Base-by-base conservation (phyloP, 805 yeast species). In the Ascoidea rubescens region DNA sequence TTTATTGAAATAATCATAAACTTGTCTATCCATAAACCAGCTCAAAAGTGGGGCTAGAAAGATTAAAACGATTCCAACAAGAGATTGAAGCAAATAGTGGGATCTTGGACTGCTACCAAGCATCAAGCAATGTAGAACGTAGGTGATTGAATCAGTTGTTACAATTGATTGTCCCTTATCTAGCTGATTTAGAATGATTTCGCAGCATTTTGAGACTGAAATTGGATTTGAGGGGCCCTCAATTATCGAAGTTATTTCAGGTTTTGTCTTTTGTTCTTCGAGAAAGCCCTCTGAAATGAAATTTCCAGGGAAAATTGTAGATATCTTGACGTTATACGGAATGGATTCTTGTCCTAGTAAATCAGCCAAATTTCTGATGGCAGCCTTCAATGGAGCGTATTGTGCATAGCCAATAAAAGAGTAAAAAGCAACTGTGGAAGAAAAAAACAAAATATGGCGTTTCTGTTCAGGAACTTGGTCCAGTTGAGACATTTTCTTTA, bases 381-480 rank as follows among this genome's bases (percentile, higher is more conserved):
- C 96, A 0, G 87, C 83, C 64, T 93, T 93, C 57, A 81, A 66
- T 0, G 99, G 99, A 0, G 93, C 90, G 63, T 93, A 93, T 59
- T 87, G 91, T 0, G 81, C 75, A 64, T 93, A 93, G 0, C 99
- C 99, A 47, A 88, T 85, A 61, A 91, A 84, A 5, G 96, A 88
- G 69, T 79, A 91, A 57, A 84, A 79, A 2, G 95, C 89, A 7
- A 84, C 79, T 4, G 81, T 85, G 2, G 96, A 87, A 0, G 96
- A 85, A 59, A 75, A 82, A 55, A 72, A 76, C 30, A 80, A 78
- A 58, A 80, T 74, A 60, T 74, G 83, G 56, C 62, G 56, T 51
- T 46, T 45, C 1, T 51, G 31, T 8, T 52, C 42, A 10, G 51
- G 32, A 32, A 51, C 14, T 14, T 45, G 17, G 45, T 53, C 5